Evolutionary conservation across 2,329 filamentous ascomycete genomes (phyloP).

Genomic region (Paraconiothyrium sp.): DNA sequence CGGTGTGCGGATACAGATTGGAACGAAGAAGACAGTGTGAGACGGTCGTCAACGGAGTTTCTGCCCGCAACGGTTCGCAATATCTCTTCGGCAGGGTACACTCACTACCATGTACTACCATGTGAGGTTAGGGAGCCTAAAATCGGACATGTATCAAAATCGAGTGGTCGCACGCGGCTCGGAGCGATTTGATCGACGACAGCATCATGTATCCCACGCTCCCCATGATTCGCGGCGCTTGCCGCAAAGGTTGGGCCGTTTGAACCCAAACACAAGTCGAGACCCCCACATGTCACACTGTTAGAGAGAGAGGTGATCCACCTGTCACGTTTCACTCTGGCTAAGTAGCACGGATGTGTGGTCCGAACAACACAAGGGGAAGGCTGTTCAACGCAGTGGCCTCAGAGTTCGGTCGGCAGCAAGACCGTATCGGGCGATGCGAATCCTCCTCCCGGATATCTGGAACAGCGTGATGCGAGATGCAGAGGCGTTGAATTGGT

Average conservation of each 20-base stretch:
- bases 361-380: conserved; percentile 9
- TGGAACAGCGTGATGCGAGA: conserved; percentile 12
- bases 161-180: conserved; percentile 7
- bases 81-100: conserved; percentile 3
- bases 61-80: conserved; percentile 2
- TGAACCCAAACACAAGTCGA: conserved; percentile 13
- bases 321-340: conserved; percentile 24
- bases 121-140: neutral
- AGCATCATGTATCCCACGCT: conserved; percentile 18
- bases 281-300: conserved; percentile 21
- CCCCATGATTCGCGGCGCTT: conserved; percentile 21
- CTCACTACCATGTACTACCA: too few relatives aligned
- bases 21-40: conserved; percentile 19
- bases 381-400: conserved; percentile 15
- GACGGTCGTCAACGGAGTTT: conserved; percentile 10
- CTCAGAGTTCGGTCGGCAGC: conserved; percentile 15
- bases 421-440: neutral
- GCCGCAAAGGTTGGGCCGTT: conserved; percentile 15
- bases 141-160: neutral
- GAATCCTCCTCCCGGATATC: conserved; percentile 8
- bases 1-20: conserved; percentile 51
- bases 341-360: conserved; percentile 13
- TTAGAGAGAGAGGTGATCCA: conserved; percentile 16
- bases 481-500: conserved; percentile 4
- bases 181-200: conserved; percentile 22